Evolutionary conservation across 2,329 filamentous ascomycete species (phyloP), one percentile per base, ranked within the genome.

Genomic region (Fusarium praegraminearum): DNA sequence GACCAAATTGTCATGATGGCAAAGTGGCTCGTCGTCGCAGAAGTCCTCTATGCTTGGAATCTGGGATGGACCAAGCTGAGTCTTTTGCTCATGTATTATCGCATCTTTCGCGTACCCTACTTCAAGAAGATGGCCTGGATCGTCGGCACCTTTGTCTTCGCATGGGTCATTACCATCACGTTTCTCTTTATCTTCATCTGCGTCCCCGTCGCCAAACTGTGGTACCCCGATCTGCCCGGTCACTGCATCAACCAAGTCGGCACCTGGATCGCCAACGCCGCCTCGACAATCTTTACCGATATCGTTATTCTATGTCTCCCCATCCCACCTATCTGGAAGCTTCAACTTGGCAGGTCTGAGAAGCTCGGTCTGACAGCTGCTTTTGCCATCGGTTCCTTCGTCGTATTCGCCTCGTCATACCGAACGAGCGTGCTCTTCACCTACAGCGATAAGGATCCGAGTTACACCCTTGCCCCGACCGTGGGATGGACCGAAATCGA

Each of bases 121-220:
- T 83, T 86, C 63, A 80, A 81, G 69, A 80, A 76, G 61, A 79
- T 79, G 71, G 78, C 79, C 2, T 81, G 79, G 69, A 71, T 76
- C 4, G 77, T 86, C 7, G 82, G 79, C 11, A 62, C 69, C 18
- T 80, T 87, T 9, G 79, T 83, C 38, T 77, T 85, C 59, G 74
- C 75, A 24, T 87, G 85, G 84, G 80, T 81, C 32, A 75, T 86
- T 33, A 78, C 78, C 58, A 82, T 85, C 65, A 83, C 82, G 11
- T 83, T 83, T 53, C 77, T 85, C 41, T 83, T 82, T 73, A 80
- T 86, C 60, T 87, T 87, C 69, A 83, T 85, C 70, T 87, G 85
- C 75, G 77, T 80, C 0, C 85, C 85, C 0, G 80, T 86, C 9
- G 72, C 80, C 50, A 86, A 84, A 71, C 75, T 84, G 0, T 87